Evolutionary conservation across 2,329 filamentous ascomycete genomes (phyloP).

Genomic region (Xylariomycetidae sp.): DNA sequence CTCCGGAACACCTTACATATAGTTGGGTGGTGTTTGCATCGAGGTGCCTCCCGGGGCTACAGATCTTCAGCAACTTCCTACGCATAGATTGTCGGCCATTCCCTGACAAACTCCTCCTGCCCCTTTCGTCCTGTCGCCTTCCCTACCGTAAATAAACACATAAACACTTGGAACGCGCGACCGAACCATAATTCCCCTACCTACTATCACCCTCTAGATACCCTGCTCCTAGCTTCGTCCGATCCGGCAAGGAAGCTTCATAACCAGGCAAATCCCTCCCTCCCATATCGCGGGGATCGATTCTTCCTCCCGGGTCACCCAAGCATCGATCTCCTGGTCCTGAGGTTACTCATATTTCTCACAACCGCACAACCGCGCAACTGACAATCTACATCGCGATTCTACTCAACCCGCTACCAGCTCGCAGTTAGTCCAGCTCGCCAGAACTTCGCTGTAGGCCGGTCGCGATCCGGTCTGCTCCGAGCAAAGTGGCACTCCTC

Average conservation of each 20-base stretch:
- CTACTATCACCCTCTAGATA: too few relatives aligned
- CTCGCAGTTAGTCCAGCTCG: constrained; percentile 8
- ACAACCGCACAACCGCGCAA: too few relatives aligned
- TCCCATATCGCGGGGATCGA: constrained; percentile 8
- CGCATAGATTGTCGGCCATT: constrained; percentile 15
- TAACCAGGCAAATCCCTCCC: constrained; percentile 16
- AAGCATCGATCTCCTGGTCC: constrained; percentile 13
- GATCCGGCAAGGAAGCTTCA: constrained; percentile 8
- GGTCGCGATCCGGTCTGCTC: constrained; percentile 29
- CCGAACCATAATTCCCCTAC: constrained; percentile 14
- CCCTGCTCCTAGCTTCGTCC: constrained; percentile 17
- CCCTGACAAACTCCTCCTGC: constrained; percentile 15
- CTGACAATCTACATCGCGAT: too few relatives aligned
- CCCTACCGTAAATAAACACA: constrained; percentile 12
- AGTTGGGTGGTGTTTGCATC: constrained; percentile 21
- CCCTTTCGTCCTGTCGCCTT: constrained; percentile 12
- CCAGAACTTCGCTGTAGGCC: constrained; percentile 14
- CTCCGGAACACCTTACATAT: constrained; percentile 19
- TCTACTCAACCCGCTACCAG: constrained; percentile 7
- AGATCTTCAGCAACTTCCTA: constrained; percentile 16
- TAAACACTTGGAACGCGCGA: too few relatives aligned
- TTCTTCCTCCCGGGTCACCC: constrained; percentile 11
- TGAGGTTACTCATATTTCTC: constrained; percentile 12
- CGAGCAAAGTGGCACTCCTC: constrained; percentile 58
- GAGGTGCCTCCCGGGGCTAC: constrained; percentile 15